Evolutionary conservation across 192 early-diverging fungal genomes (phyloP).

Genomic region (Backusella parvicylindrica): DNA sequence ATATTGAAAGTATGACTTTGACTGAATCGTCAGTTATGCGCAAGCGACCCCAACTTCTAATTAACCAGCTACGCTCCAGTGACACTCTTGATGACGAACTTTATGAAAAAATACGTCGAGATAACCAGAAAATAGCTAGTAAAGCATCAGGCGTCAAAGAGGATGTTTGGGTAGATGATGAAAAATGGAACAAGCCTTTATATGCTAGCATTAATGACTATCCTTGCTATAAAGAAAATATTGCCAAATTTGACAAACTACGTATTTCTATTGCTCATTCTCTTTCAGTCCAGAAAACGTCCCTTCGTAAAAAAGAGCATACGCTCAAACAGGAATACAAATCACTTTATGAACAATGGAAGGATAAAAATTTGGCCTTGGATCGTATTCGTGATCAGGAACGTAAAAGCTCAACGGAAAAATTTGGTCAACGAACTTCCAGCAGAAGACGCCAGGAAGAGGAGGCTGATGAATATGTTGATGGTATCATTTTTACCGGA

Average conservation of each 20-base stretch:
- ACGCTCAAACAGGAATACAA: conserved; percentile 45
- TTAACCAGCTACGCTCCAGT: conserved; percentile 38
- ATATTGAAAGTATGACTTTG: conserved; percentile 17
- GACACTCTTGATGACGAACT: conserved; percentile 35
- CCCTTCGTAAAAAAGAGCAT: conserved; percentile 38
- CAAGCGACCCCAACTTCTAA: conserved; percentile 38
- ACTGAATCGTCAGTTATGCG: conserved; percentile 24
- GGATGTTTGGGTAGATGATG: conserved; percentile 29
- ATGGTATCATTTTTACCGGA: conserved; percentile 17
- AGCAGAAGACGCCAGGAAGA: conserved; percentile 13
- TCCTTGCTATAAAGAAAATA: conserved; percentile 41
- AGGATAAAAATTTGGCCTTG: conserved; percentile 33
- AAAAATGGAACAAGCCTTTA: conserved; percentile 29
- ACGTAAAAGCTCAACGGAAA: conserved; percentile 18
- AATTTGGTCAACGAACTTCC: conserved; percentile 10
- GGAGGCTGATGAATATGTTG: conserved; percentile 17
- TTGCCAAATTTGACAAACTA: conserved; percentile 11
- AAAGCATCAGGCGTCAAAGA: not conserved
- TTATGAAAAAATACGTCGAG: conserved; percentile 32
- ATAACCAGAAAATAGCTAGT: conserved; percentile 24
- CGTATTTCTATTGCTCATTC: not conserved
- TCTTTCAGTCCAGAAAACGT: not conserved
- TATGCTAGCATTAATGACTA: conserved; percentile 39
- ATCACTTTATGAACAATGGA: conserved; percentile 44
- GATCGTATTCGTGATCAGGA: conserved; percentile 30